Percentiles rank a stretch among this genome's conserved stretches.
Evolutionary conservation across 148 eudicot species (phyloP).

Genomic region (Chenopodium berlandieri): DNA sequence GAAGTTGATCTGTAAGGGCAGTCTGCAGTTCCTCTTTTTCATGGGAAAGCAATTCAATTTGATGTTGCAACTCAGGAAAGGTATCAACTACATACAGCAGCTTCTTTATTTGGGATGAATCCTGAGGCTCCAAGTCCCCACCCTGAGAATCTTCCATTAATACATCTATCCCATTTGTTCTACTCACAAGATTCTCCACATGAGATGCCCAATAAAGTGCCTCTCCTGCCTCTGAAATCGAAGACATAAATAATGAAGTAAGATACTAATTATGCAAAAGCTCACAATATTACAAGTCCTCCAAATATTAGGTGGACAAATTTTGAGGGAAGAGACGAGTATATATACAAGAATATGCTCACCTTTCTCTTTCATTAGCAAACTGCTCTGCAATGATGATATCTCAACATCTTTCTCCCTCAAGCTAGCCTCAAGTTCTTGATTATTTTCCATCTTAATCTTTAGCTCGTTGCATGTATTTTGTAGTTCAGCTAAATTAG

Average conservation of each 20-base stretch:
- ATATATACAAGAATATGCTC: slow-evolving; percentile 17
- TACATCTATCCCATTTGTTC: slow-evolving; percentile 49
- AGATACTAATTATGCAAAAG: background rate
- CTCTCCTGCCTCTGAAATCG: slow-evolving; percentile 58
- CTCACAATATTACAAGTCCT: background rate
- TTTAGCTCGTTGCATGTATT: slow-evolving; percentile 49
- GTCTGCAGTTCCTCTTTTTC: slow-evolving; percentile 61
- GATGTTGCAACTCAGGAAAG: slow-evolving; percentile 43
- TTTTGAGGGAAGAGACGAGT: background rate
- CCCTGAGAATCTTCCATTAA: slow-evolving; percentile 35
- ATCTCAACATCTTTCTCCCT: slow-evolving; percentile 58
- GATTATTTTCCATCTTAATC: slow-evolving; percentile 45
- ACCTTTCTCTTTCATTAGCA: slow-evolving; percentile 56
- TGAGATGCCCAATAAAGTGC: slow-evolving; percentile 52
- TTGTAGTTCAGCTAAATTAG: slow-evolving; percentile 48
- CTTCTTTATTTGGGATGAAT: slow-evolving; percentile 51
- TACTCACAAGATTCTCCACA: slow-evolving; percentile 51
- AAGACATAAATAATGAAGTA: slow-evolving; percentile 19
- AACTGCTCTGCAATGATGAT: slow-evolving; percentile 36
- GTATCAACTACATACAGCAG: slow-evolving; percentile 58
- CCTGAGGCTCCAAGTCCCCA: slow-evolving; percentile 40
- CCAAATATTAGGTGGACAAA: background rate
- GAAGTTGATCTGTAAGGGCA: slow-evolving; percentile 44
- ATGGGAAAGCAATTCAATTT: slow-evolving; percentile 42
- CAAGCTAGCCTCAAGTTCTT: slow-evolving; percentile 41